Conservation (phyloP, 1,284 basidiomycete species). For the Stygiomarasmius scandens region DNA sequence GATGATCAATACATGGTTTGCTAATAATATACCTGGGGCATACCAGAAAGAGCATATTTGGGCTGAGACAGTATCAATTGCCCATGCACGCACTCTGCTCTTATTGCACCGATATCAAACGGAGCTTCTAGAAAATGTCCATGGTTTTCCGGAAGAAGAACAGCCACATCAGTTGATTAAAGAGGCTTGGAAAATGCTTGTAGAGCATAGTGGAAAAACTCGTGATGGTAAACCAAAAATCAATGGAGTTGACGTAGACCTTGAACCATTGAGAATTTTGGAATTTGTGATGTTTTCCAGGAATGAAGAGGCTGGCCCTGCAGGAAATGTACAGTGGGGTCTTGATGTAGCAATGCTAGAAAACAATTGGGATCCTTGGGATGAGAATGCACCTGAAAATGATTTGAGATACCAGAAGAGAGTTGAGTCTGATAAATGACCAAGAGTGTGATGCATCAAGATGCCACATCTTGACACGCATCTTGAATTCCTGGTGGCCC, state of each 20-base stretch:
- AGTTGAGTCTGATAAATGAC: no score
- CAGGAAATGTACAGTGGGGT: constrained; percentile 27
- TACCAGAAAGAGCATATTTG: background rate
- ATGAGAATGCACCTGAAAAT: no score
- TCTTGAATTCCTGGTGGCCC: no score
- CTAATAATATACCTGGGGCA: background rate
- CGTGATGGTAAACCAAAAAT: background rate
- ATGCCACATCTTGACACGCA: no score
- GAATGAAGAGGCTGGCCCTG: constrained; percentile 17
- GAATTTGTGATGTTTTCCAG: constrained; percentile 22
- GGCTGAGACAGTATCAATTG: background rate
- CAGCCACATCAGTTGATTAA: background rate
- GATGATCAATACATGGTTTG: background rate
- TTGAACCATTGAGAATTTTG: constrained; percentile 16
- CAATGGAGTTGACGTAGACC: constrained; percentile 15
- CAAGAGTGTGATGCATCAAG: no score
- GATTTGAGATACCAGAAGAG: no score
- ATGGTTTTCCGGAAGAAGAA: no score
- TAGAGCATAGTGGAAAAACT: background rate
- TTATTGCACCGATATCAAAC: background rate
- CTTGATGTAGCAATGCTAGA: constrained; percentile 22
- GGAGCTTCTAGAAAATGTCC: background rate
- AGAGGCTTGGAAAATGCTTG: background rate
- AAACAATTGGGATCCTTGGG: constrained; percentile 15
- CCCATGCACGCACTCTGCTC: constrained; percentile 1